Percentiles rank a stretch among this genome's conserved stretches.
Conservation (phyloP, 192 early-diverging fungal species). For the Backusella tuberculispora region DNA sequence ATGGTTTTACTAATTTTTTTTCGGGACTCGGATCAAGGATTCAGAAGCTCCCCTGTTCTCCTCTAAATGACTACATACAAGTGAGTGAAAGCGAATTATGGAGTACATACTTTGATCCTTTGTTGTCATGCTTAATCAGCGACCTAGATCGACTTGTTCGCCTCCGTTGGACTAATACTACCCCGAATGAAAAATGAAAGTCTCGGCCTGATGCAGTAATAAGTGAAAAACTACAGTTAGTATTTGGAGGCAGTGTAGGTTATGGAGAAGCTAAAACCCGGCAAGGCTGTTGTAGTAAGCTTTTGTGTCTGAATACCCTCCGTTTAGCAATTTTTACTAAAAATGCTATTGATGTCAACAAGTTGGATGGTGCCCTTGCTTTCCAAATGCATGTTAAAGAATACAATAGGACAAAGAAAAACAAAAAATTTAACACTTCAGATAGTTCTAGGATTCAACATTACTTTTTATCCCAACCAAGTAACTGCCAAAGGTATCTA, state of each 20-base stretch:
- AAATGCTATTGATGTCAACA: too few relatives aligned
- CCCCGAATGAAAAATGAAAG: constrained; percentile 12
- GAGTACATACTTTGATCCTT: too few relatives aligned
- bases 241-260: not conserved
- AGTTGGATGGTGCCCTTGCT: too few relatives aligned
- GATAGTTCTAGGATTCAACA: constrained; percentile 10
- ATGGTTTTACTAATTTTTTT: not conserved
- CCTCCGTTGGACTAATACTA: too few relatives aligned
- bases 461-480: not conserved
- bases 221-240: not conserved
- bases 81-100: constrained; percentile 21
- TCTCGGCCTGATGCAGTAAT: constrained; percentile 5
- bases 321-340: too few relatives aligned
- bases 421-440: not conserved
- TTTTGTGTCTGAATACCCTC: too few relatives aligned
- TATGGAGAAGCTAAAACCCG: constrained; percentile 3
- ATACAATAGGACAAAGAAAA: not conserved
- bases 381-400: constrained; percentile 25
- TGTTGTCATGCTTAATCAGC: too few relatives aligned
- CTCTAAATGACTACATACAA: not conserved
- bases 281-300: constrained; percentile 7
- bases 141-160: too few relatives aligned
- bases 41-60: not conserved
- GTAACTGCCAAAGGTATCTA: constrained; percentile 3
- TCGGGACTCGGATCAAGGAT: not conserved